A percentile compares a stretch with the other conserved stretches of the same genome.
phyloP scores from a whole-genome alignment of 2,329 filamentous ascomycete species.

The Fonsecaea nubica region DNA sequence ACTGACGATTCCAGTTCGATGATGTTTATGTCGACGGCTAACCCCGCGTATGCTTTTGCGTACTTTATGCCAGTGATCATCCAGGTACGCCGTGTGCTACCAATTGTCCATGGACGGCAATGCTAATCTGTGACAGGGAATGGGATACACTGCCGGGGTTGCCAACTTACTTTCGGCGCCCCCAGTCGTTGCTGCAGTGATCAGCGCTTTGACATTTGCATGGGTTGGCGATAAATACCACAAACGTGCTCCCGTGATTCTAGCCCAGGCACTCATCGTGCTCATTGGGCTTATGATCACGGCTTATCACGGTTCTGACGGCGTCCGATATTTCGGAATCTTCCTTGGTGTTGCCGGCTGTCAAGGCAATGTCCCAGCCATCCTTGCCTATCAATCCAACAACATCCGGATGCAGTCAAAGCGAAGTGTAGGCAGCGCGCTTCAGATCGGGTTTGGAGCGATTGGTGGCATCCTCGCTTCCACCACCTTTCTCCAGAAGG shows the following conservation, averaged over 20 bases:
- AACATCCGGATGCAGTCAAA: slow-evolving; percentile 45
- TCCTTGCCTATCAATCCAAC: slow-evolving; percentile 46
- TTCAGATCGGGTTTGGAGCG: slow-evolving; percentile 53
- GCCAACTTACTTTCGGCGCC: slow-evolving; percentile 44
- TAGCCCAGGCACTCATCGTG: slow-evolving; percentile 40
- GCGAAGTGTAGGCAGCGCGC: slow-evolving; percentile 39
- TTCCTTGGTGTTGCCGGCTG: slow-evolving; percentile 44
- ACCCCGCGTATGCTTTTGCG: slow-evolving; percentile 32
- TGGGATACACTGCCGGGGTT: slow-evolving; percentile 42
- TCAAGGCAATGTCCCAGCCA: slow-evolving; percentile 44
- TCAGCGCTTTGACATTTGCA: slow-evolving; percentile 38
- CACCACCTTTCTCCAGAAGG: slow-evolving; percentile 38
- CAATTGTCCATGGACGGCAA: background rate
- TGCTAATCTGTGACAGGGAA: slow-evolving; percentile 31
- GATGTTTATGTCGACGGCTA: slow-evolving; percentile 35
- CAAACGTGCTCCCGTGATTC: slow-evolving; percentile 41
- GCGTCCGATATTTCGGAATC: slow-evolving; percentile 42
- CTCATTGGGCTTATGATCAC: slow-evolving; percentile 43
- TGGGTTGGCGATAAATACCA: slow-evolving; percentile 44
- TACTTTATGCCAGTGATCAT: slow-evolving; percentile 35
- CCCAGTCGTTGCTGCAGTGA: slow-evolving; percentile 41
- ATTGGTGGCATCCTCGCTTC: slow-evolving; percentile 40
- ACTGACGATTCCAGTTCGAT: slow-evolving; percentile 9
- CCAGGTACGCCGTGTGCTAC: slow-evolving; percentile 7
- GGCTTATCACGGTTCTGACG: slow-evolving; percentile 39